Conservation (phyloP, 345 rosid species). For the Rhizophora apiculata region DNA sequence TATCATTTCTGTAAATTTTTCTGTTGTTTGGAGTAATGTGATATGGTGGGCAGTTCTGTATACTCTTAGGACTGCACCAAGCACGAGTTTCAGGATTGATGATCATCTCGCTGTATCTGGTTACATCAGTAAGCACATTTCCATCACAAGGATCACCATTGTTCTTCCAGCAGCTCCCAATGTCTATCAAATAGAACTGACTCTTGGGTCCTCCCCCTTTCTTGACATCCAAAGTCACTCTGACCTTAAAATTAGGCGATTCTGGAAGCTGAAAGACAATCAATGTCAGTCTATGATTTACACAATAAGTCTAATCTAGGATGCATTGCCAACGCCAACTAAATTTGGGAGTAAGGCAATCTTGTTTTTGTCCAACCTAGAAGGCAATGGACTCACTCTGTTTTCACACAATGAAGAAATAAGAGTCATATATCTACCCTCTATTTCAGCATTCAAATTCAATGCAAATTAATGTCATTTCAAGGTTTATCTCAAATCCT, state of each 20-base stretch:
- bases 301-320: neutral
- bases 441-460: neutral
- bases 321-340: neutral
- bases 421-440: neutral
- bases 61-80: constrained; percentile 21
- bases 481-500: too few relatives aligned
- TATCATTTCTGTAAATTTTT: constrained; percentile 27
- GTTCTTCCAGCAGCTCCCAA: constrained; percentile 40
- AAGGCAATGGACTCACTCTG: neutral
- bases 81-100: constrained; percentile 31
- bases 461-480: neutral
- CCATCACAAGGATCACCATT: constrained; percentile 31
- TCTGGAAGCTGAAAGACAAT: constrained; percentile 49
- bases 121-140: constrained; percentile 30
- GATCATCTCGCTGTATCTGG: constrained; percentile 34
- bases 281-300: neutral
- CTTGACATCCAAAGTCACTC: constrained; percentile 30
- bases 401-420: too few relatives aligned
- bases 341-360: too few relatives aligned
- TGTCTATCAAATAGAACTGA: constrained; percentile 36
- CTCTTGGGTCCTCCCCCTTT: constrained; percentile 33
- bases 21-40: constrained; percentile 32
- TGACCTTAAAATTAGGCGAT: constrained; percentile 33
- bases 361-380: too few relatives aligned
- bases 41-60: constrained; percentile 27